Percentiles rank a stretch among this genome's conserved stretches.
phyloP scores from a whole-genome alignment of 805 yeast species.

The Candida piceae region DNA sequence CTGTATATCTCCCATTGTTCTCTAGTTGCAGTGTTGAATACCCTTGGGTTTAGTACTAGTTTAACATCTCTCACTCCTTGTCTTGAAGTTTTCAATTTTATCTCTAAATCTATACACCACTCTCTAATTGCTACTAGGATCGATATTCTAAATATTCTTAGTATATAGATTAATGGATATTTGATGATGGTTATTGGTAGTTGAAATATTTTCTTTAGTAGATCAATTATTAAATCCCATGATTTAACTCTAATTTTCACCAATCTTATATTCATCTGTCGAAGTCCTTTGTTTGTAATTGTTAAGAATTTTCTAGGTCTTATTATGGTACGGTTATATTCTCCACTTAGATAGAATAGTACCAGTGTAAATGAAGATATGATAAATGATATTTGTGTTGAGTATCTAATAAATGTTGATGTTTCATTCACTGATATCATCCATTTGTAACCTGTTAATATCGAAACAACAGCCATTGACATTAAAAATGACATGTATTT shows the following conservation, averaged over 20 bases:
- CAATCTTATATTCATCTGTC: constrained; percentile 75
- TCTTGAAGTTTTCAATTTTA: constrained; percentile 34
- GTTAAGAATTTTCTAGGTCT: constrained; percentile 73
- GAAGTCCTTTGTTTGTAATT: constrained; percentile 82
- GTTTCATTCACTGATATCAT: constrained; percentile 11
- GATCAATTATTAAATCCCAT: constrained; percentile 28
- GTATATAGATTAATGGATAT: constrained; percentile 4
- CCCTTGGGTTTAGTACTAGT: constrained; percentile 72
- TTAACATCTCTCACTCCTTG: constrained; percentile 79
- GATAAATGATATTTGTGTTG: constrained; percentile 51
- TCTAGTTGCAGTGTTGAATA: constrained; percentile 74
- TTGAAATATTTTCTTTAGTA: constrained; percentile 11
- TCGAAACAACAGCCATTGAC: constrained; percentile 35
- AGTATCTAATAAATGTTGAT: constrained; percentile 32
- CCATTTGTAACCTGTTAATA: constrained; percentile 33
- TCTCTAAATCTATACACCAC: constrained; percentile 23
- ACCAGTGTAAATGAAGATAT: constrained; percentile 63
- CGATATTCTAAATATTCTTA: constrained; percentile 6
- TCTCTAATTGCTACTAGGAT: constrained; percentile 11
- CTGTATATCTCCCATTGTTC: constrained; percentile 95
- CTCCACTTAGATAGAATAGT: constrained; percentile 83
- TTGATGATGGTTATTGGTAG: constrained; percentile 14
- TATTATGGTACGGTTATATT: constrained; percentile 79
- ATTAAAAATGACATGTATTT: constrained; percentile 55
- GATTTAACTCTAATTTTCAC: constrained; percentile 51